phyloP scores from a whole-genome alignment of 768 basidiomycete species.

The Leccinum fibrillosum region DNA sequence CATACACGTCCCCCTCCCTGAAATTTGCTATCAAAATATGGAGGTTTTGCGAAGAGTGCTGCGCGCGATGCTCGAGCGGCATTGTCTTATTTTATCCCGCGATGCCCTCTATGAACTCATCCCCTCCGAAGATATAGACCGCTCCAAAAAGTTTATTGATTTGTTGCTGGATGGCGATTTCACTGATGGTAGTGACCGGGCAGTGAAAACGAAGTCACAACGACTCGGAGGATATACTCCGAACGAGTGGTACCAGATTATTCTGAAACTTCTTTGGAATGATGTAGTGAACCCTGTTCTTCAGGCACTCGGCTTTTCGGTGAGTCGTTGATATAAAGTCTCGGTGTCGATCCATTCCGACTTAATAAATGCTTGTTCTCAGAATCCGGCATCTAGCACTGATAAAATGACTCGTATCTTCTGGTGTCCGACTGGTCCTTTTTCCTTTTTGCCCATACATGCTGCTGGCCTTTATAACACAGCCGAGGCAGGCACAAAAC shows the following conservation, averaged over 20 bases:
- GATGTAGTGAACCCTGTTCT: neutral
- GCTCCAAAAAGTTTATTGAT: neutral
- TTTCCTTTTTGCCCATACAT: neutral
- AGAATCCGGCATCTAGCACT: neutral
- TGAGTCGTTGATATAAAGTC: neutral
- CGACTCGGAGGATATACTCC: neutral
- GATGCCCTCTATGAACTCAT: neutral
- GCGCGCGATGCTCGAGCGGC: neutral
- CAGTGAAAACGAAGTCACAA: neutral
- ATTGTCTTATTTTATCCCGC: neutral
- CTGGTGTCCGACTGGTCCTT: neutral
- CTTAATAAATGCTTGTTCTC: neutral
- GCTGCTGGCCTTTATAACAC: neutral
- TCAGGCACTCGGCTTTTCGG: neutral
- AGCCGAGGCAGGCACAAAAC: neutral
- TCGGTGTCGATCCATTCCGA: neutral
- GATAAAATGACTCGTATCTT: neutral
- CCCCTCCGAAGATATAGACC: neutral
- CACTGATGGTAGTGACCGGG: neutral
- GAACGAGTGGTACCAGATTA: neutral
- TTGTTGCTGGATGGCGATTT: neutral
- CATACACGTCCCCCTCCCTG: neutral
- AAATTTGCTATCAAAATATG: neutral
- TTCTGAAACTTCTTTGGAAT: neutral
- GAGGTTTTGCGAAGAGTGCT: neutral